Conservation (phyloP, 225 moss, liverwort and hornwort genomes). For the Rhytidiadelphus loreus region DNA sequence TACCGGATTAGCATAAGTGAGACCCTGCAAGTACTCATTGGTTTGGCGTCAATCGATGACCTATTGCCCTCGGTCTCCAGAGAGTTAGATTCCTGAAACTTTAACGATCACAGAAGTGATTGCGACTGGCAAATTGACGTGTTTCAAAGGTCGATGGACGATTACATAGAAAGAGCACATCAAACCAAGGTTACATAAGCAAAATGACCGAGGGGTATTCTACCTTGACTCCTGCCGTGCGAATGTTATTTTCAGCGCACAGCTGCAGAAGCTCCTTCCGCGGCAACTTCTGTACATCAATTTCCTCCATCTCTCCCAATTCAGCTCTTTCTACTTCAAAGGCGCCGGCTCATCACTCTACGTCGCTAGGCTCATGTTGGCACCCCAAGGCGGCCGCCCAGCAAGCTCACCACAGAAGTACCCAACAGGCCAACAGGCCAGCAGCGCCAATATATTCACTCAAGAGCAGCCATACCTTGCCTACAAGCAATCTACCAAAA, state of each 20-base stretch:
- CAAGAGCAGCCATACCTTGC: neutral
- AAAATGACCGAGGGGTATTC: neutral
- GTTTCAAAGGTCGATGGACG: neutral
- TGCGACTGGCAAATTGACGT: neutral
- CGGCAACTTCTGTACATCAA: constrained; percentile 17
- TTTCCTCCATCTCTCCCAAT: constrained; percentile 19
- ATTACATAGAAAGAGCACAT: neutral
- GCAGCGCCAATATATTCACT: neutral
- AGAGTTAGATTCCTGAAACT: neutral
- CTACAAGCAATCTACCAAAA: neutral
- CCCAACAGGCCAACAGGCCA: neutral
- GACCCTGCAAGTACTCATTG: neutral
- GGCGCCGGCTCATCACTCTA: neutral
- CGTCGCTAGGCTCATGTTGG: neutral
- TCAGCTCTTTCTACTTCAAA: neutral
- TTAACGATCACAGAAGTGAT: neutral
- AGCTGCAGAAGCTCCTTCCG: constrained; percentile 39
- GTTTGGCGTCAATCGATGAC: neutral
- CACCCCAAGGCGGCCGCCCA: neutral
- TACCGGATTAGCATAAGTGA: neutral
- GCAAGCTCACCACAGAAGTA: neutral
- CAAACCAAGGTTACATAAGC: neutral
- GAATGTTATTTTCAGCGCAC: constrained; percentile 16
- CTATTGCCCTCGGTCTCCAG: neutral
- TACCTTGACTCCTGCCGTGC: constrained; percentile 45